Percentiles rank a stretch among this genome's conserved stretches.
These are phyloP conservation scores for Sicyos baderoa DNA, from an alignment of 306 rosid genomes.

Conservation along the genomic window DNA sequence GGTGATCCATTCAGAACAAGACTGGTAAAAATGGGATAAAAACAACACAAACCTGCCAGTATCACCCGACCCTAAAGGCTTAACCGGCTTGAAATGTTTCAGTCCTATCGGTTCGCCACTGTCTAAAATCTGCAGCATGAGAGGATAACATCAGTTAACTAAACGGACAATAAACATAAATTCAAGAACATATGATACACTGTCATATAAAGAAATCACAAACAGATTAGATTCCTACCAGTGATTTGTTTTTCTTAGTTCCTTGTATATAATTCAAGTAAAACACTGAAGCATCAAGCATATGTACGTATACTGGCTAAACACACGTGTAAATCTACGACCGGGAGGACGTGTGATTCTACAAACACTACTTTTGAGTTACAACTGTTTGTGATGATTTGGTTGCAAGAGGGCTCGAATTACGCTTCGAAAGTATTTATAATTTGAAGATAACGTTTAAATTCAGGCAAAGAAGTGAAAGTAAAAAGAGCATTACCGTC, in stretches of 20 bases:
- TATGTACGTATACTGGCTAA: background rate
- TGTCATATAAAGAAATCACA: background rate
- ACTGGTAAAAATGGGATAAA: background rate
- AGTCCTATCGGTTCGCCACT: slow-evolving; percentile 67
- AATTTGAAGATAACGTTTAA: background rate
- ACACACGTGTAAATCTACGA: background rate
- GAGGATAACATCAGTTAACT: background rate
- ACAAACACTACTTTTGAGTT: background rate
- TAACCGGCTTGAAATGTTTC: slow-evolving; percentile 79
- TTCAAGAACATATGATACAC: background rate
- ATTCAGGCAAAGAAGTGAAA: background rate
- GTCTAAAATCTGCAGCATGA: slow-evolving; percentile 50
- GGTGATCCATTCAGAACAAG: background rate
- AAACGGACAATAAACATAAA: background rate
- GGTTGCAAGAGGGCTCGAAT: background rate
- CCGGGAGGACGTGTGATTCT: background rate
- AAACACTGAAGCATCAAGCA: too few relatives aligned
- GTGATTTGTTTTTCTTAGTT: background rate
- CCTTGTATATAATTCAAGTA: background rate
- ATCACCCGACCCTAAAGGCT: slow-evolving; percentile 89
- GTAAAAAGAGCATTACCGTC: slow-evolving; percentile 38
- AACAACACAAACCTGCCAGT: slow-evolving; percentile 66
- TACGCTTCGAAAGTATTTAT: background rate
- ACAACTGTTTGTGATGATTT: background rate
- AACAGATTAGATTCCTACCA: background rate